Conservation (phyloP, 768 basidiomycete genomes). For the Tremella yokohamensis region DNA sequence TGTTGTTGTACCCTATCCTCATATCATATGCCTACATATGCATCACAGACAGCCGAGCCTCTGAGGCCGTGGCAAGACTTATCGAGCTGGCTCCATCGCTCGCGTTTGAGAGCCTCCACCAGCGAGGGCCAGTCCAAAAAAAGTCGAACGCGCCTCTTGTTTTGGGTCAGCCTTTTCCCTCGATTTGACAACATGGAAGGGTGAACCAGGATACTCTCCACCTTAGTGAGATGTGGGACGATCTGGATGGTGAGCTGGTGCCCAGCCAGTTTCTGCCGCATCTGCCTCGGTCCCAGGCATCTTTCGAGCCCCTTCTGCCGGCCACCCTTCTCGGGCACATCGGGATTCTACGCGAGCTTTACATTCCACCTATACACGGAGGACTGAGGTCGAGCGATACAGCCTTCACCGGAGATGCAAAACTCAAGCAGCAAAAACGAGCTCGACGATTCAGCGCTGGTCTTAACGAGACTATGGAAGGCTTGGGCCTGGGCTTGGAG, state of each 20-base stretch:
- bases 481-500: slow-evolving; percentile 26
- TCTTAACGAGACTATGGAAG: slow-evolving; percentile 23
- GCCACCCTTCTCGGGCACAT: slow-evolving; percentile 32
- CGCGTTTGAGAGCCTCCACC: neutral
- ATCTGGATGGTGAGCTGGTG: slow-evolving; percentile 14
- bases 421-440: neutral
- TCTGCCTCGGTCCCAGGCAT: slow-evolving; percentile 37
- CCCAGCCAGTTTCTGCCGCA: slow-evolving; percentile 44
- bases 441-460: slow-evolving; percentile 21
- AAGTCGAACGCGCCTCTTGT: no score
- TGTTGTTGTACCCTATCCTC: no score
- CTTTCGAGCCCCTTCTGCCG: slow-evolving; percentile 29
- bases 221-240: no score
- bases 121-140: neutral
- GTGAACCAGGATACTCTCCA: no score
- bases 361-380: slow-evolving; percentile 44
- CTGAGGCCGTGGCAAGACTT: no score
- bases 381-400: slow-evolving; percentile 24
- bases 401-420: neutral
- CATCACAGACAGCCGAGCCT: no score
- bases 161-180: no score
- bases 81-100: no score
- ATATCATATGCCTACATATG: no score
- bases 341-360: slow-evolving; percentile 32
- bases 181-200: no score